Percentiles rank a stretch among this genome's conserved stretches.
phyloP scores from a whole-genome alignment of 2,329 filamentous ascomycete genomes.

The Diatrype stigma region DNA sequence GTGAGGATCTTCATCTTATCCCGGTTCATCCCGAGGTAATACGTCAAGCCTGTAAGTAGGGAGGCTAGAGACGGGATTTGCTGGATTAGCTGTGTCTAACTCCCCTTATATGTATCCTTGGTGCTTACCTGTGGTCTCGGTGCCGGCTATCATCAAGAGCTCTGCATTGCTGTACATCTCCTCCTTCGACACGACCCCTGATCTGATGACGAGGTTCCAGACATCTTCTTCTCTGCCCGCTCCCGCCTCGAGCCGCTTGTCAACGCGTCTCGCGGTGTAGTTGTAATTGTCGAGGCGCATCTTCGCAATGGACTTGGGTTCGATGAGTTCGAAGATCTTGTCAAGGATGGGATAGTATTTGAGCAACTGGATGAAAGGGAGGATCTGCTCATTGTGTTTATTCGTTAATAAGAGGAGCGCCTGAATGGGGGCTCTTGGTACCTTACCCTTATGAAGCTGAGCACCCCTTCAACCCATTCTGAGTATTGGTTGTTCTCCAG shows the following conservation, averaged over 20 bases:
- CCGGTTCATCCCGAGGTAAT: not conserved
- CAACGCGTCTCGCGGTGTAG: not conserved
- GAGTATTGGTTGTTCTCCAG: slow-evolving; percentile 2
- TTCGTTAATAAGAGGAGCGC: not conserved
- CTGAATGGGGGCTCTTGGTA: too few species aligned
- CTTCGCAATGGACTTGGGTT: not conserved
- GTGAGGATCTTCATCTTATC: not conserved
- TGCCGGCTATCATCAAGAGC: not conserved
- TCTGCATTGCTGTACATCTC: not conserved
- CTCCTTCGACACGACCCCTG: not conserved
- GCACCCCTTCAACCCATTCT: slow-evolving; percentile 4
- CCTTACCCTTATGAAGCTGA: not conserved
- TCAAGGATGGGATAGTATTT: not conserved
- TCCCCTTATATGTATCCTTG: not conserved
- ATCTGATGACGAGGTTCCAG: not conserved
- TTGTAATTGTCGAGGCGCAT: slow-evolving; percentile 2
- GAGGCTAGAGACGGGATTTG: not conserved
- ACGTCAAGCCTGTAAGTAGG: not conserved
- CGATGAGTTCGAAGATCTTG: not conserved
- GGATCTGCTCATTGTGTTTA: not conserved
- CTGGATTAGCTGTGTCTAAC: not conserved
- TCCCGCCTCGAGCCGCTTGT: not conserved
- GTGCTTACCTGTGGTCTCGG: not conserved
- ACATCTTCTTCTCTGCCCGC: not conserved
- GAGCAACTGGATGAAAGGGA: not conserved